Conservation (phyloP, 1,284 basidiomycete species). For the Heterobasidion irregulare region DNA sequence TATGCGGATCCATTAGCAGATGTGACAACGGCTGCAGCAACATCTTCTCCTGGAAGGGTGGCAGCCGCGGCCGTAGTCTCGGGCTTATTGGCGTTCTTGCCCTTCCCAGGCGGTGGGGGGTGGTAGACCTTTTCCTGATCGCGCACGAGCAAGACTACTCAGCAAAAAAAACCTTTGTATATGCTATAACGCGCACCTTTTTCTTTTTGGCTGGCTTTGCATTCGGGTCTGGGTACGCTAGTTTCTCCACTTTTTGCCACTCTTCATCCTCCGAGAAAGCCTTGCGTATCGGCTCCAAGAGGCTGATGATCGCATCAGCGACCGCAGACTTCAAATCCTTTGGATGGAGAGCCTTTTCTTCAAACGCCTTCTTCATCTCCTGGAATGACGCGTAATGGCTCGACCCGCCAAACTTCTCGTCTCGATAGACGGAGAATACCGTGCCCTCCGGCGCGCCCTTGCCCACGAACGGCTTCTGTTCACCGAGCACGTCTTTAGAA, state of each 20-base stretch:
- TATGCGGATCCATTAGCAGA: no score
- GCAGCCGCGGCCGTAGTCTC: neutral
- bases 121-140: constrained; percentile 66
- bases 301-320: constrained; percentile 65
- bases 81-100: constrained; percentile 38
- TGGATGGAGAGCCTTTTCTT: constrained; percentile 75
- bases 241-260: constrained; percentile 72
- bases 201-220: constrained; percentile 57
- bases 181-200: constrained; percentile 26
- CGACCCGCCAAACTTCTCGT: constrained; percentile 79
- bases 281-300: constrained; percentile 80
- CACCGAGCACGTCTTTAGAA: constrained; percentile 24
- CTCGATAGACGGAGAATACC: constrained; percentile 74
- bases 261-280: constrained; percentile 72
- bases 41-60: no score
- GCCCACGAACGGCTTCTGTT: constrained; percentile 53
- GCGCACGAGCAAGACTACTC: neutral
- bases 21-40: no score
- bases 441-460: constrained; percentile 74
- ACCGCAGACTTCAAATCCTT: constrained; percentile 86
- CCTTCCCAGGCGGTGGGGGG: constrained; percentile 71
- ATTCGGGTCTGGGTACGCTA: constrained; percentile 81
- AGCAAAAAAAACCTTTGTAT: neutral
- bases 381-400: constrained; percentile 69
- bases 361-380: constrained; percentile 73